Percentiles rank a stretch among this genome's conserved stretches.
phyloP scores from a whole-genome alignment of 305 asterid species.

The Fraxinus sp. region DNA sequence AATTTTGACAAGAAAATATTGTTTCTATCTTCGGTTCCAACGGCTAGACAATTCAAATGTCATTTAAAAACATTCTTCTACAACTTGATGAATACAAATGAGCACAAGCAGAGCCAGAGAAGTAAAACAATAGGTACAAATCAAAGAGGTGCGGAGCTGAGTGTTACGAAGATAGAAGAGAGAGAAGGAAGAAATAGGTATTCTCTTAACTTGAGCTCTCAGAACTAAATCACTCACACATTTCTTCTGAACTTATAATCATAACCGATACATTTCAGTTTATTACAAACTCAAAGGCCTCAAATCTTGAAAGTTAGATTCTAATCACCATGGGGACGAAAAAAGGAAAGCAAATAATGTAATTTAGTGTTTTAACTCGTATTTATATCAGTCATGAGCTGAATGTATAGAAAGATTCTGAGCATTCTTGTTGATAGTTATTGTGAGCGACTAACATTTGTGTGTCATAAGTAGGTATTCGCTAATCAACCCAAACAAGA shows the following conservation, averaged over 20 bases:
- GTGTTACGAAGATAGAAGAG: neutral
- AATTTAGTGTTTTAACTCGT: neutral
- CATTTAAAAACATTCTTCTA: neutral
- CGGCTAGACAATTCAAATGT: neutral
- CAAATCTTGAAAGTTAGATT: neutral
- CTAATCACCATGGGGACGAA: neutral
- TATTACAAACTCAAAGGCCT: neutral
- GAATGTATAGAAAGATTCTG: neutral
- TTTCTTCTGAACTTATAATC: neutral
- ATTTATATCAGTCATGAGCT: neutral
- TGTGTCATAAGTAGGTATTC: neutral
- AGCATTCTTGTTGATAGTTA: neutral
- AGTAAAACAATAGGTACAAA: neutral
- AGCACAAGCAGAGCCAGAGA: neutral
- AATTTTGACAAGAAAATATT: neutral
- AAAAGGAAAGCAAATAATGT: neutral
- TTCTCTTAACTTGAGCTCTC: neutral
- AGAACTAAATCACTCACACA: neutral
- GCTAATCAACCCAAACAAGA: neutral
- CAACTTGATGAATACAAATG: neutral
- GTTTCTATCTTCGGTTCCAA: neutral
- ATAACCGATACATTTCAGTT: neutral
- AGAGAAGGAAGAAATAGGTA: neutral
- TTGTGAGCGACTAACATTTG: neutral
- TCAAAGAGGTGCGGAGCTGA: neutral